Evolutionary conservation across 106 monocot species (phyloP).

Genomic region (Dendrobium officinale): DNA sequence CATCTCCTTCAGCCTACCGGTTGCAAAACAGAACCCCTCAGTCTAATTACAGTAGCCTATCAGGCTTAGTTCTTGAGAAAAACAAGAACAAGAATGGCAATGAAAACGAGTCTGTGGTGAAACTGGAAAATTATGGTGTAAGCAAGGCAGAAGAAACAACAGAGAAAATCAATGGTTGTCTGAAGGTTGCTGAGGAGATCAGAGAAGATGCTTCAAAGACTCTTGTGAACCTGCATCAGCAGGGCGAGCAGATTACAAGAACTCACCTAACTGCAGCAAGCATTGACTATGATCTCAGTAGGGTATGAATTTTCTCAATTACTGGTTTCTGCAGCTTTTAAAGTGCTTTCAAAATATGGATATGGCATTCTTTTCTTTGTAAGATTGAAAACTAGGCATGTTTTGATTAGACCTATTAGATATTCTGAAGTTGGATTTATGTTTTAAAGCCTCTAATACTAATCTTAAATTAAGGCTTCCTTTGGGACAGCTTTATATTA

Average conservation of each 20-base stretch:
- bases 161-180: background rate
- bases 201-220: conserved; percentile 4
- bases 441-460: too few relatives aligned
- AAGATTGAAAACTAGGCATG: too few relatives aligned
- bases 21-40: too few relatives aligned
- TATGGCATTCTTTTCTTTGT: too few relatives aligned
- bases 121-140: conserved; percentile 2
- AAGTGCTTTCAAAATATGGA: too few relatives aligned
- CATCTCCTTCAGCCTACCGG: background rate
- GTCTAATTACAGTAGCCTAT: too few relatives aligned
- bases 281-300: conserved; percentile 8
- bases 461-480: too few relatives aligned
- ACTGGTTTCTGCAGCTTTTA: background rate
- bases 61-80: too few relatives aligned
- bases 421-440: too few relatives aligned
- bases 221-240: conserved; percentile 6
- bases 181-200: conserved; percentile 12
- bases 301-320: background rate
- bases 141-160: conserved; percentile 5
- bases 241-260: conserved; percentile 9
- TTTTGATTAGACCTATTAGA: too few relatives aligned
- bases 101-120: background rate
- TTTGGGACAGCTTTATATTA: too few relatives aligned
- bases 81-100: too few relatives aligned
- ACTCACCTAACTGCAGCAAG: conserved; percentile 2